phyloP scores from a whole-genome alignment of 1,284 basidiomycete genomes.

The Melanopsichium pennsylvanicum region DNA sequence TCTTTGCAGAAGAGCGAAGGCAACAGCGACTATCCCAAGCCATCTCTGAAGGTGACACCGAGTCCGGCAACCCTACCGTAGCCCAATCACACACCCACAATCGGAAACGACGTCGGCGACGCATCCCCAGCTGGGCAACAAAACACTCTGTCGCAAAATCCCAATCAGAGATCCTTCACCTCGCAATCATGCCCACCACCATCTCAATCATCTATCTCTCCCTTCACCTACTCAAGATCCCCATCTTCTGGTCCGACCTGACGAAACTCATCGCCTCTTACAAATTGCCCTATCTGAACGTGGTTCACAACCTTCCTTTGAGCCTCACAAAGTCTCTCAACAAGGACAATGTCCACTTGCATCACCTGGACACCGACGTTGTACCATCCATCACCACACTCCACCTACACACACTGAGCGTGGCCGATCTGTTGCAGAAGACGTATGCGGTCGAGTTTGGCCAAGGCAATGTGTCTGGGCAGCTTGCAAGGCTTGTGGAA shows the following conservation, averaged over 20 bases:
- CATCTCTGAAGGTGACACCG: neutral
- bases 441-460: constrained; percentile 73
- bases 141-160: constrained; percentile 22
- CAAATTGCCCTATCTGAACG: constrained; percentile 82
- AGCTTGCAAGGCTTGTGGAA: constrained; percentile 81
- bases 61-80: too few species aligned
- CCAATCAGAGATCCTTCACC: constrained; percentile 22
- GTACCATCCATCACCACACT: constrained; percentile 73
- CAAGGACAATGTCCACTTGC: constrained; percentile 36
- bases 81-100: too few species aligned
- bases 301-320: constrained; percentile 73
- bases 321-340: constrained; percentile 75
- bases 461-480: constrained; percentile 78
- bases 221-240: constrained; percentile 47
- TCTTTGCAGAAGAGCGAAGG: constrained; percentile 36
- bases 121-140: constrained; percentile 26
- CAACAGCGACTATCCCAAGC: constrained; percentile 19
- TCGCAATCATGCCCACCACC: constrained; percentile 36
- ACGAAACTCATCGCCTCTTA: constrained; percentile 73
- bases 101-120: constrained; percentile 7
- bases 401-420: constrained; percentile 73
- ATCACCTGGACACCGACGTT: constrained; percentile 68
- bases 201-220: constrained; percentile 52
- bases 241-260: constrained; percentile 50
- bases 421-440: constrained; percentile 74